These are phyloP conservation scores for Haberlea rhodopensis DNA, from an alignment of 257 asterid genomes.

Conservation along the genomic window DNA sequence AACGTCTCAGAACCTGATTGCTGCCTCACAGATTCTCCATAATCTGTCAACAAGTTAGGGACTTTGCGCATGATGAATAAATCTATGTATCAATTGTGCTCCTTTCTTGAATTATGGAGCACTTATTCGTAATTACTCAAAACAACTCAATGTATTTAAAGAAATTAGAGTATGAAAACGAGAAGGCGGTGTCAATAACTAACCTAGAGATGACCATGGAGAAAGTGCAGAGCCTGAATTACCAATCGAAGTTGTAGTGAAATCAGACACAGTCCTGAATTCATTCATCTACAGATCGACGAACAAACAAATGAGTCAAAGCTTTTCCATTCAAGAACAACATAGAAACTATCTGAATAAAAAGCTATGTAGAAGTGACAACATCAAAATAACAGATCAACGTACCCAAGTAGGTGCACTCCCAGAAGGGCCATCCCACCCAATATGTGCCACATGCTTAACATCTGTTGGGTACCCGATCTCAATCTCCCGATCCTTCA, in stretches of 20 bases:
- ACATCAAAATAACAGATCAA: not conserved
- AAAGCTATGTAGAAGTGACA: not conserved
- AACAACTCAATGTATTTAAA: conserved; percentile 5
- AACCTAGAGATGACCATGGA: conserved; percentile 86
- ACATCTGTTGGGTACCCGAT: conserved; percentile 26
- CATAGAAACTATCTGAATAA: not conserved
- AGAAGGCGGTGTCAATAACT: conserved; percentile 11
- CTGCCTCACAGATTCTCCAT: conserved; percentile 38
- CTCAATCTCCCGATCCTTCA: conserved; percentile 23
- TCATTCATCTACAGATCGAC: conserved; percentile 42
- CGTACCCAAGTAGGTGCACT: conserved; percentile 24
- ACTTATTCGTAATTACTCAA: conserved; percentile 12
- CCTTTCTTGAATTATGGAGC: not conserved
- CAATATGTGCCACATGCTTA: conserved; percentile 26
- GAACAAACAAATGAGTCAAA: not conserved
- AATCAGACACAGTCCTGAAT: conserved; percentile 44
- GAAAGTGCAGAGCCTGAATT: conserved; percentile 61
- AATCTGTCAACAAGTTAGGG: conserved; percentile 33
- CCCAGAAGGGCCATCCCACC: conserved; percentile 17
- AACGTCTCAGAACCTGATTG: conserved; percentile 33
- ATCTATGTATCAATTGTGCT: not conserved
- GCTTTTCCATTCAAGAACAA: not conserved
- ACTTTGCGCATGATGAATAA: conserved; percentile 26
- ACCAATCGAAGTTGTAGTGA: conserved; percentile 54
- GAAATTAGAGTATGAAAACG: too few relatives aligned